Conservation (phyloP, 2,329 filamentous ascomycete genomes). For the Colletotrichum neosansevieriae region DNA sequence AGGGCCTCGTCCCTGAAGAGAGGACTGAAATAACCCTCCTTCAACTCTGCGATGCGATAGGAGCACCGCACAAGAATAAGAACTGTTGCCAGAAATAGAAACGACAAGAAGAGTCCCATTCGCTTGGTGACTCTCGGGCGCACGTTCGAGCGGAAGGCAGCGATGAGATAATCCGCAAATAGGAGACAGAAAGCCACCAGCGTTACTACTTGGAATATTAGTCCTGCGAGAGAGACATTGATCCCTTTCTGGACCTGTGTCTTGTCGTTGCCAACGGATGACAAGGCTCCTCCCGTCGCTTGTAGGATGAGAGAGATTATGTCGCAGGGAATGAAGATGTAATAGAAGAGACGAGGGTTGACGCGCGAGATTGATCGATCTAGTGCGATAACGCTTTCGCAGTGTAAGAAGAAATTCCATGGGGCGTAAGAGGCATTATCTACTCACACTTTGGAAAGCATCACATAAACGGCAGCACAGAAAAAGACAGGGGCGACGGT, state of each 20-base stretch:
- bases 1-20: slow-evolving; percentile 58
- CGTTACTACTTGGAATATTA: slow-evolving; percentile 63
- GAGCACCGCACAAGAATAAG: slow-evolving; percentile 68
- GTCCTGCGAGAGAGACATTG: slow-evolving; percentile 62
- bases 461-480: slow-evolving; percentile 47
- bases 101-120: slow-evolving; percentile 62
- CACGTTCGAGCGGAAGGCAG: slow-evolving; percentile 43
- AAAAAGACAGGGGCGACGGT: slow-evolving; percentile 47
- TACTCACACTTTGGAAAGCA: slow-evolving; percentile 39
- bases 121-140: slow-evolving; percentile 47
- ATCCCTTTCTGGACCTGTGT: slow-evolving; percentile 52
- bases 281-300: slow-evolving; percentile 62
- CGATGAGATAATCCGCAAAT: slow-evolving; percentile 56
- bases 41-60: slow-evolving; percentile 70
- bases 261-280: slow-evolving; percentile 44
- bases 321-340: slow-evolving; percentile 62
- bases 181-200: slow-evolving; percentile 59
- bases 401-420: not conserved
- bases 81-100: slow-evolving; percentile 63
- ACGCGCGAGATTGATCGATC: slow-evolving; percentile 45
- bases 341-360: slow-evolving; percentile 48
- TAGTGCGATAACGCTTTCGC: slow-evolving; percentile 45
- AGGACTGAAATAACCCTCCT: slow-evolving; percentile 64
- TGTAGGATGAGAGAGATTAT: slow-evolving; percentile 65
- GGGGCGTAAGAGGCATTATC: slow-evolving; percentile 30